Conservation (phyloP, 495 filamentous ascomycete species). For the Xylona heveae region DNA sequence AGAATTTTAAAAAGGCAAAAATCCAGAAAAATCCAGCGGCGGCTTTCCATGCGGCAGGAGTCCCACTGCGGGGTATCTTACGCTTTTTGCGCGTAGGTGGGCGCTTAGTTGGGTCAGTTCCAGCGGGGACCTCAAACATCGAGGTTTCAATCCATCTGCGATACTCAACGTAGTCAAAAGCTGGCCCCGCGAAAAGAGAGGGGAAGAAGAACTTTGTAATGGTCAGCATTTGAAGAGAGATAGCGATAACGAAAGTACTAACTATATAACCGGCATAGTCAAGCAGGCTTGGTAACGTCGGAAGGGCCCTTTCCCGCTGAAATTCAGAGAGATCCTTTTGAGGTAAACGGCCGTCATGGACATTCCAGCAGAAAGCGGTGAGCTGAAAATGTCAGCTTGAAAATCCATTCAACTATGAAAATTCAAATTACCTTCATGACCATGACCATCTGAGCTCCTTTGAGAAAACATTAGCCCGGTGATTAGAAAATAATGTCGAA, state of each 20-base stretch:
- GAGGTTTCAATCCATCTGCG: conserved; percentile 77
- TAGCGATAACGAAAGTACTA: conserved; percentile 6
- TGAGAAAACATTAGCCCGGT: background rate
- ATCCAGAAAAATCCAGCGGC: conserved; percentile 58
- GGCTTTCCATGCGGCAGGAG: conserved; percentile 63
- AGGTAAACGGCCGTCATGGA: conserved; percentile 69
- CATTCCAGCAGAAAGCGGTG: conserved; percentile 93
- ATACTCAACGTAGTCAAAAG: conserved; percentile 90
- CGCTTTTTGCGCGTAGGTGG: conserved; percentile 79
- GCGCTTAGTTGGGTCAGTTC: conserved; percentile 55
- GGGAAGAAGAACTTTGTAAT: conserved; percentile 62
- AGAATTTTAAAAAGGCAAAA: conserved; percentile 51
- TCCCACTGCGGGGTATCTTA: conserved; percentile 80
- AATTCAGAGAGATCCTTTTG: conserved; percentile 61
- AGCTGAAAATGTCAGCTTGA: conserved; percentile 22
- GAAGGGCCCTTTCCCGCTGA: conserved; percentile 65
- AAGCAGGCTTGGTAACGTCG: conserved; percentile 45
- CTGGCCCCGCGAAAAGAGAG: conserved; percentile 62
- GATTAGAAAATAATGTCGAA: too few species aligned
- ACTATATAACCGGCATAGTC: conserved; percentile 73
- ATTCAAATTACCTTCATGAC: conserved; percentile 57
- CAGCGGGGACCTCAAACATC: conserved; percentile 75
- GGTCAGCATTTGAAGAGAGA: background rate
- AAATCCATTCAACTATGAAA: background rate
- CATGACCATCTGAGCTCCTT: conserved; percentile 79